A percentile compares a stretch with the other conserved stretches of the same genome.
Evolutionary conservation across 305 asterid genomes (phyloP).

Genomic region (Fraxinus xanthoxyloides): DNA sequence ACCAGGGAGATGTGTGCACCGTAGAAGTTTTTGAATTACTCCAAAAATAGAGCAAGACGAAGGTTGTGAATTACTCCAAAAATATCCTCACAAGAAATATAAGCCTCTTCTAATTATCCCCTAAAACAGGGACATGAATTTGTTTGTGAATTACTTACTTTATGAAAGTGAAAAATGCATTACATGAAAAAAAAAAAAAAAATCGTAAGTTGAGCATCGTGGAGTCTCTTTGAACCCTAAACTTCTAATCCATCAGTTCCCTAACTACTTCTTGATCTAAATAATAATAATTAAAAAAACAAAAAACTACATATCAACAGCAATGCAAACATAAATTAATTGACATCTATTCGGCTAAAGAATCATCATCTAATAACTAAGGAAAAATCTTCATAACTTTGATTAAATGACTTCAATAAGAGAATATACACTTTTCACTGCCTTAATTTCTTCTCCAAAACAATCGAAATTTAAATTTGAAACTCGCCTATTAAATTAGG

Average conservation of each 20-base stretch:
- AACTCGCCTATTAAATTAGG: neutral
- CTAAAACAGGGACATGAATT: no score
- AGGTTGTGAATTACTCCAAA: no score
- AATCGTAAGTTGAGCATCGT: neutral
- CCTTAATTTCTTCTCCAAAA: neutral
- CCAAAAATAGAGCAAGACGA: no score
- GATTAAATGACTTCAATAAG: constrained; percentile 10
- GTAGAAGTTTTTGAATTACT: no score
- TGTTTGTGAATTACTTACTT: no score
- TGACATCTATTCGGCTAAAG: constrained; percentile 12
- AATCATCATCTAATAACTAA: neutral
- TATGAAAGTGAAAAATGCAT: no score
- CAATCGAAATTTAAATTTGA: neutral
- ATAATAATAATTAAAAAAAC: neutral
- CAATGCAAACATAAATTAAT: neutral
- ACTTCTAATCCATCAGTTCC: neutral
- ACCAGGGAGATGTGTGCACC: no score
- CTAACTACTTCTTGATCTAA: constrained; percentile 1
- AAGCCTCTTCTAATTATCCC: no score
- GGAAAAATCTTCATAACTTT: neutral
- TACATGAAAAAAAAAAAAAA: no score
- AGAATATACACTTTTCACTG: neutral
- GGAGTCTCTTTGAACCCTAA: neutral
- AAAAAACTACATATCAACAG: neutral
- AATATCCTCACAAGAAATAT: no score